phyloP scores from a whole-genome alignment of 2,329 filamentous ascomycete species.

The Lasiodiplodia sp. region DNA sequence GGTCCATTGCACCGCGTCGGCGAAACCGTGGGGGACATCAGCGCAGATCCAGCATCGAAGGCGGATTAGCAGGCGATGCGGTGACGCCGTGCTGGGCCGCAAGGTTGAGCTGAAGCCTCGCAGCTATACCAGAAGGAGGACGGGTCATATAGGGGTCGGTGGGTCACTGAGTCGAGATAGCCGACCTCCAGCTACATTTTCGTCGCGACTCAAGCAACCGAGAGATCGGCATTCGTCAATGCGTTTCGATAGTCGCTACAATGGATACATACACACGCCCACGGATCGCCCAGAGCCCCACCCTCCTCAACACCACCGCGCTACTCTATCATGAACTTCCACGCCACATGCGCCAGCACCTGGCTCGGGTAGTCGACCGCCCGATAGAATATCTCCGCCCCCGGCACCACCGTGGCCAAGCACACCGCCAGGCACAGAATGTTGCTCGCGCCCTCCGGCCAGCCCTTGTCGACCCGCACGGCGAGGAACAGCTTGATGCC shows the following conservation, averaged over 20 bases:
- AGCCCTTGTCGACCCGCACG: constrained; percentile 34
- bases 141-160: background rate
- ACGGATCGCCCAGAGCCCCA: constrained; percentile 2
- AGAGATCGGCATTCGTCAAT: constrained; percentile 18
- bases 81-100: constrained; percentile 11
- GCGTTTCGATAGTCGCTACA: constrained; percentile 25
- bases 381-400: constrained; percentile 42
- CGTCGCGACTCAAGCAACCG: constrained; percentile 8
- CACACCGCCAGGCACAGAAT: constrained; percentile 35
- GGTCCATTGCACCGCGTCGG: background rate
- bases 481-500: constrained; percentile 56
- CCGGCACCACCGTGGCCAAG: constrained; percentile 38
- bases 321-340: constrained; percentile 30
- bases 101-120: background rate
- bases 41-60: constrained; percentile 3
- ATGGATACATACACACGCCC: constrained; percentile 13
- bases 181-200: background rate
- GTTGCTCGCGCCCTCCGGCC: constrained; percentile 30
- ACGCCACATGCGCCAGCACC: constrained; percentile 28
- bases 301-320: constrained; percentile 13
- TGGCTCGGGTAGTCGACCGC: constrained; percentile 38
- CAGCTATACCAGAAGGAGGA: background rate
- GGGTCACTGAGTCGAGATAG: constrained; percentile 15
- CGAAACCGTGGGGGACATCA: background rate
- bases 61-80: constrained; percentile 6